phyloP scores from a whole-genome alignment of 1,284 basidiomycete genomes.

The Boletus coffeatus region DNA sequence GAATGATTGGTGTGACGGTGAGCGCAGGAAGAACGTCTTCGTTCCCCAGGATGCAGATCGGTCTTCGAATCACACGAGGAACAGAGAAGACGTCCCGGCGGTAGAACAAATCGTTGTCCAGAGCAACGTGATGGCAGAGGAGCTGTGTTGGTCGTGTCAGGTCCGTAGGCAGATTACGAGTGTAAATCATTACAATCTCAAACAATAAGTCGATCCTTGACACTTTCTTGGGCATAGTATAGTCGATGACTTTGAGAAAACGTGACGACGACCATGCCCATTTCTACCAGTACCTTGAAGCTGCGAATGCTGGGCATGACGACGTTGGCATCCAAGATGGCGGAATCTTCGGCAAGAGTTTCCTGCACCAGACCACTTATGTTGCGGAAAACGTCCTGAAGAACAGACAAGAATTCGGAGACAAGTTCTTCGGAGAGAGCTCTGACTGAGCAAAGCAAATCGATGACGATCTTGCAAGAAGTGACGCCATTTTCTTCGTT shows the following conservation, averaged over 20 bases:
- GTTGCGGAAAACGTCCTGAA: slow-evolving; percentile 74
- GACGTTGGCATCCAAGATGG: slow-evolving; percentile 47
- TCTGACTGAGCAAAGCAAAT: slow-evolving; percentile 67
- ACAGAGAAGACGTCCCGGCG: slow-evolving; percentile 84
- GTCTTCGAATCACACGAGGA: slow-evolving; percentile 81
- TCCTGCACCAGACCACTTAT: slow-evolving; percentile 75
- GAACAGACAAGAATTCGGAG: slow-evolving; percentile 75
- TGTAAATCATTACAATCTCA: slow-evolving; percentile 82
- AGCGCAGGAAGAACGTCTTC: slow-evolving; percentile 86
- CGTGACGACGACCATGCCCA: slow-evolving; percentile 90
- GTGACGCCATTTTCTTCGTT: slow-evolving; percentile 95
- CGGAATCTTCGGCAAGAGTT: slow-evolving; percentile 65
- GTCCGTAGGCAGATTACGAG: slow-evolving; percentile 80
- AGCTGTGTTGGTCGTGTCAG: slow-evolving; percentile 81
- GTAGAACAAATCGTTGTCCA: slow-evolving; percentile 58
- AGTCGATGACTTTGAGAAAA: slow-evolving; percentile 82
- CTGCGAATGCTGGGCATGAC: slow-evolving; percentile 73
- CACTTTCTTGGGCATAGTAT: slow-evolving; percentile 46
- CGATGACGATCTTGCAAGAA: slow-evolving; percentile 91
- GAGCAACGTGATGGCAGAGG: slow-evolving; percentile 83
- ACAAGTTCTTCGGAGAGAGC: slow-evolving; percentile 74
- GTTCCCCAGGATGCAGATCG: slow-evolving; percentile 63
- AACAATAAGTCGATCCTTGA: slow-evolving; percentile 86
- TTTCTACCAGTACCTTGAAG: slow-evolving; percentile 94
- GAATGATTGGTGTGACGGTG: slow-evolving; percentile 85